Percentiles rank a stretch among this genome's conserved stretches.
These are phyloP conservation scores for Camptophora hylomeconis DNA, from an alignment of 2,329 filamentous ascomycete species.

Conservation along the genomic window DNA sequence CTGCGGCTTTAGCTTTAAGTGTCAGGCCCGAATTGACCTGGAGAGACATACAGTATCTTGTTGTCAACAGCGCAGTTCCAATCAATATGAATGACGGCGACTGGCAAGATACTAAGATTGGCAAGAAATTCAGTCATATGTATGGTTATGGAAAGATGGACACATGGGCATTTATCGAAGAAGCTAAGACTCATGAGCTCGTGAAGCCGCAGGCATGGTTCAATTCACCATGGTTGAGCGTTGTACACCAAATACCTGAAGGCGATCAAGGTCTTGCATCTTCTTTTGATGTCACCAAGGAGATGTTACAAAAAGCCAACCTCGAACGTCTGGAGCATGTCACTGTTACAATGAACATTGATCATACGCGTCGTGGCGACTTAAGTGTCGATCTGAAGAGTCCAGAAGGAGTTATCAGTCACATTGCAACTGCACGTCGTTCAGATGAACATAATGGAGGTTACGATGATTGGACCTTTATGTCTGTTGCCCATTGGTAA, in stretches of 20 bases:
- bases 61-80: constrained; percentile 69
- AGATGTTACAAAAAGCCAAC: constrained; percentile 72
- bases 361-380: constrained; percentile 77
- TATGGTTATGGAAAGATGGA: constrained; percentile 96
- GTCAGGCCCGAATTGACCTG: constrained; percentile 77
- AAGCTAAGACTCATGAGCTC: constrained; percentile 68
- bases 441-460: constrained; percentile 54
- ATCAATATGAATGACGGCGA: constrained; percentile 60
- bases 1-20: constrained; percentile 77
- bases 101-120: constrained; percentile 71
- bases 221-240: constrained; percentile 85
- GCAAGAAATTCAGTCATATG: constrained; percentile 81
- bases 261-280: constrained; percentile 67
- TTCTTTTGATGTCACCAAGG: constrained; percentile 66
- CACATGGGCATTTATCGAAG: constrained; percentile 70
- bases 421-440: constrained; percentile 64
- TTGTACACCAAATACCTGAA: constrained; percentile 74
- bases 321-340: constrained; percentile 83
- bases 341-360: constrained; percentile 92
- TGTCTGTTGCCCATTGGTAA: constrained; percentile 93
- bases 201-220: constrained; percentile 96
- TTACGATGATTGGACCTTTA: constrained; percentile 95
- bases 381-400: constrained; percentile 84
- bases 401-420: constrained; percentile 66
- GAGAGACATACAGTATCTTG: constrained; percentile 89